phyloP scores from a whole-genome alignment of 371 early-diverging fungal genomes.

The Mortierella sp. region DNA sequence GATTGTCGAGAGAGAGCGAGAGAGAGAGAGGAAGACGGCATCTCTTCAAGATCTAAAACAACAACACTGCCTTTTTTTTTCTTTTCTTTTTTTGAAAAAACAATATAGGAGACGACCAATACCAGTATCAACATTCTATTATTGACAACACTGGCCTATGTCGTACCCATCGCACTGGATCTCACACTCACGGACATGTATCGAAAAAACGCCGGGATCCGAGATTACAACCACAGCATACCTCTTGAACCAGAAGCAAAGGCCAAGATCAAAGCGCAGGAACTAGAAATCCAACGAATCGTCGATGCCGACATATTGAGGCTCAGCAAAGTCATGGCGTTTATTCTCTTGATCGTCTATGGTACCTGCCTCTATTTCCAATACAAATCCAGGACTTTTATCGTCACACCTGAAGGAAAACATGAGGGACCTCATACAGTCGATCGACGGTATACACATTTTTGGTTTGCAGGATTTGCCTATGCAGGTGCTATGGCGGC shows the following conservation, averaged over 20 bases:
- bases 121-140: constrained; percentile 39
- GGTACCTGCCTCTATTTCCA: constrained; percentile 81
- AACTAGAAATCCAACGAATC: constrained; percentile 12
- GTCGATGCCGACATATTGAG: constrained; percentile 60
- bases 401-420: constrained; percentile 73
- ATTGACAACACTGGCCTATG: constrained; percentile 74
- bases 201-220: too few species aligned
- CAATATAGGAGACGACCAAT: constrained; percentile 32
- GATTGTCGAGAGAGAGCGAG: too few species aligned
- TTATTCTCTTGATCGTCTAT: constrained; percentile 81
- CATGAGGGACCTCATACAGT: constrained; percentile 67
- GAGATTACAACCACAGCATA: too few species aligned
- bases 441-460: constrained; percentile 61
- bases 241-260: neutral
- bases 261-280: neutral
- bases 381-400: constrained; percentile 18
- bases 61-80: too few species aligned
- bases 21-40: too few species aligned
- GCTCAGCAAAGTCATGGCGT: constrained; percentile 76
- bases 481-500: constrained; percentile 69
- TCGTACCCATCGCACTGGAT: constrained; percentile 84
- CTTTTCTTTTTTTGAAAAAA: neutral
- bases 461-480: constrained; percentile 66
- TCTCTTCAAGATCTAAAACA: neutral
- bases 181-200: constrained; percentile 53